phyloP scores from a whole-genome alignment of 2,329 filamentous ascomycete genomes.

The Metarhizium rileyi region DNA sequence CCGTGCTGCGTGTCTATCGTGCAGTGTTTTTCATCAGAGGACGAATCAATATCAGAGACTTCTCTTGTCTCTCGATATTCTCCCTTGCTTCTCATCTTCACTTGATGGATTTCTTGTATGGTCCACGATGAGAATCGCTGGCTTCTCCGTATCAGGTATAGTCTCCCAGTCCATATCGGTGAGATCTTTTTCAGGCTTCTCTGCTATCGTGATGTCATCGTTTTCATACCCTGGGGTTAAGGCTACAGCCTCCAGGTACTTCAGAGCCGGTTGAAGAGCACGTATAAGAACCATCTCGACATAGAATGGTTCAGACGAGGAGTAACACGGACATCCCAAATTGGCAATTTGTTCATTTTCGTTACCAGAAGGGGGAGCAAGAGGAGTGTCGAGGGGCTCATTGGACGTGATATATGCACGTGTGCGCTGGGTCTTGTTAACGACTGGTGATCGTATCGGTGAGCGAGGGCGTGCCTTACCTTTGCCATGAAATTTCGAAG shows the following conservation, averaged over 20 bases:
- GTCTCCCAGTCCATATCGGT: constrained; percentile 21
- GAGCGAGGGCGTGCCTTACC: constrained; percentile 26
- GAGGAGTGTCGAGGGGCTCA: constrained; percentile 39
- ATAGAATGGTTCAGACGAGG: constrained; percentile 50
- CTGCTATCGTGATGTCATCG: constrained; percentile 23
- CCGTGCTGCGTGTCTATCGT: background rate
- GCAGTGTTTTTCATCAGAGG: background rate
- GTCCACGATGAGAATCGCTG: constrained; percentile 14
- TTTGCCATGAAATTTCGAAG: constrained; percentile 42
- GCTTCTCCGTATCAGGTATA: constrained; percentile 21
- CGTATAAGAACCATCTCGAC: constrained; percentile 53
- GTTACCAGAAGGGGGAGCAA: constrained; percentile 44
- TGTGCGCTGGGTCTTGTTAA: constrained; percentile 34
- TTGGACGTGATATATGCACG: constrained; percentile 51
- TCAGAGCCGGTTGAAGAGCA: constrained; percentile 43
- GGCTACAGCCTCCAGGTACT: constrained; percentile 52
- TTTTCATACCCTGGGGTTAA: constrained; percentile 29
- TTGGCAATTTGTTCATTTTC: constrained; percentile 28
- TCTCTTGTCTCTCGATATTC: constrained; percentile 14
- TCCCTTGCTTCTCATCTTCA: constrained; percentile 17
- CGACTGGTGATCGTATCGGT: constrained; percentile 5
- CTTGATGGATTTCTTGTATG: constrained; percentile 13
- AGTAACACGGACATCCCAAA: constrained; percentile 58
- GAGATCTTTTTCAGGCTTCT: constrained; percentile 12
- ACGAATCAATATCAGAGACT: constrained; percentile 1